Conservation (phyloP, 345 rosid genomes). For the Eucalyptus shirleyi region DNA sequence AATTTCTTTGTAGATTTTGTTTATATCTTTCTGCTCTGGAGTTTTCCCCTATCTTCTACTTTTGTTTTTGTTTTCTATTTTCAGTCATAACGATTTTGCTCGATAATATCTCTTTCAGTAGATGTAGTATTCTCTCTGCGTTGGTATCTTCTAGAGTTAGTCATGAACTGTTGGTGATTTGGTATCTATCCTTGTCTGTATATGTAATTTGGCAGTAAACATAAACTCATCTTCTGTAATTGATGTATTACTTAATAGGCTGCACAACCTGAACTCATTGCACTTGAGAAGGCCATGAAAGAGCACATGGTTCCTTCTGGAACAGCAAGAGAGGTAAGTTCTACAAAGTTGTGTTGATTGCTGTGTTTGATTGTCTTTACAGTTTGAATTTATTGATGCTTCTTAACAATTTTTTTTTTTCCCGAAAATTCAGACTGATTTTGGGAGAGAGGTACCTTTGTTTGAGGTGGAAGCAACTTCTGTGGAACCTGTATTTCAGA, state of each 20-base stretch:
- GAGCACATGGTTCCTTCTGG: slow-evolving; percentile 84
- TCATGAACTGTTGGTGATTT: not conserved
- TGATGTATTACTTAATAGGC: slow-evolving; percentile 25
- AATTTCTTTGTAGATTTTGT: not conserved
- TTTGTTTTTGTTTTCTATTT: not conserved
- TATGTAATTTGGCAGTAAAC: not conserved
- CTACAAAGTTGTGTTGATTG: not conserved
- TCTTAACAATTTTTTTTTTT: not conserved
- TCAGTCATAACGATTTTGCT: not conserved
- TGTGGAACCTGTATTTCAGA: slow-evolving; percentile 72
- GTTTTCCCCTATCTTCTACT: not conserved
- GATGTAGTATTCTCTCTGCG: not conserved
- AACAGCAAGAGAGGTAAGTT: slow-evolving; percentile 73
- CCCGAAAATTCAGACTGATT: slow-evolving; percentile 39
- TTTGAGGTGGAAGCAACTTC: slow-evolving; percentile 87
- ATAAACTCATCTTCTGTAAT: not conserved
- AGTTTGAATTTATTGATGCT: not conserved
- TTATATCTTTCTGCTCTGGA: not conserved
- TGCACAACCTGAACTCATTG: slow-evolving; percentile 83
- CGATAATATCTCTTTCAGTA: not conserved
- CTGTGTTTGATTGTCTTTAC: not conserved
- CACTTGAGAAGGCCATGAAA: slow-evolving; percentile 77
- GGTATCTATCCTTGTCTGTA: not conserved
- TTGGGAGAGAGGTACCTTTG: slow-evolving; percentile 85
- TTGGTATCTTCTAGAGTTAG: not conserved